Percentiles rank a stretch among this genome's conserved stretches.
phyloP scores from a whole-genome alignment of 371 early-diverging fungal genomes.

The Syncephalastrum monosporum region DNA sequence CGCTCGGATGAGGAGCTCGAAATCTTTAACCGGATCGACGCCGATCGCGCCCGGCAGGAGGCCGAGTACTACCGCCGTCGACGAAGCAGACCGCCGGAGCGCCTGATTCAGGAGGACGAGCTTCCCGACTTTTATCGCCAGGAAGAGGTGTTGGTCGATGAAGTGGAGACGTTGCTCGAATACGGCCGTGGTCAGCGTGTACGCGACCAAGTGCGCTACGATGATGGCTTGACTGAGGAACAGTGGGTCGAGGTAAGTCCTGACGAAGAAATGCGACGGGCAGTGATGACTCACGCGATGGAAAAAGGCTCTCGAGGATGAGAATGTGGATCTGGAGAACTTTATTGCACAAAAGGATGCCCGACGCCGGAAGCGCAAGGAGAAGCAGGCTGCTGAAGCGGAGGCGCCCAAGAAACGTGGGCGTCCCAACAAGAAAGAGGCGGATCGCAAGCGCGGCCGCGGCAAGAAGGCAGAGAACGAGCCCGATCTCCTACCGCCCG shows the following conservation, averaged over 20 bases:
- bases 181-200: constrained; percentile 74
- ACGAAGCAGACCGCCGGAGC: constrained; percentile 48
- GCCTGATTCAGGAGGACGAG: constrained; percentile 78
- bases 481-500: constrained; percentile 13
- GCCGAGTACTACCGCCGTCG: constrained; percentile 13
- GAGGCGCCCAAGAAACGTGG: constrained; percentile 14
- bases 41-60: constrained; percentile 56
- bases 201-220: constrained; percentile 76
- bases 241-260: constrained; percentile 78
- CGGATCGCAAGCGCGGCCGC: constrained; percentile 21
- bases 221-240: constrained; percentile 93
- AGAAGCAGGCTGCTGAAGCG: constrained; percentile 9
- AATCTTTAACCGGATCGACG: constrained; percentile 73
- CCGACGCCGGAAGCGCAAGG: constrained; percentile 13
- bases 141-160: constrained; percentile 35
- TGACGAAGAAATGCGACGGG: constrained; percentile 8
- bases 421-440: constrained; percentile 14
- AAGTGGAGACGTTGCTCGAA: constrained; percentile 27
- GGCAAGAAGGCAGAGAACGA: constrained; percentile 19
- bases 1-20: constrained; percentile 75
- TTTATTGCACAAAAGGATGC: constrained; percentile 17
- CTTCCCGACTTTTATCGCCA: constrained; percentile 75
- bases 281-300: constrained; percentile 8
- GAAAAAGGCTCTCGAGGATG: constrained; percentile 18
- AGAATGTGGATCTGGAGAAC: constrained; percentile 21